Evolutionary conservation across 2,329 filamentous ascomycete genomes (phyloP).

Genomic region (Cryphonectria carpinicola): DNA sequence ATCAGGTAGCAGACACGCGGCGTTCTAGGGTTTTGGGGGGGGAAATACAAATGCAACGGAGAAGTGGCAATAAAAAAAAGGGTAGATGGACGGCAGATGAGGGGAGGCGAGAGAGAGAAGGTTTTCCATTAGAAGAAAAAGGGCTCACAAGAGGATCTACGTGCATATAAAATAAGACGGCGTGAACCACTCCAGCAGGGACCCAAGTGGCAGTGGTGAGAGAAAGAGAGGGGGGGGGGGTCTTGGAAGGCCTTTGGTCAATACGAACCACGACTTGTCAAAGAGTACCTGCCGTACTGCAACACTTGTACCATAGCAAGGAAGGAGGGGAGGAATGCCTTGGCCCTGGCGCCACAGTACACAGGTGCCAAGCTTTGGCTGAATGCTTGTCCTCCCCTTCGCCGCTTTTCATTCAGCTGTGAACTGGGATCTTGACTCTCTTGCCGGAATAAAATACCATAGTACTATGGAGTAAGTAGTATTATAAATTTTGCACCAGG

Average conservation of each 20-base stretch:
- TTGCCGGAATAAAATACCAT: not conserved
- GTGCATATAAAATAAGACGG: slow-evolving; percentile 1
- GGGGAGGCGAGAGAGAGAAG: not conserved
- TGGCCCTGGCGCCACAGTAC: not conserved
- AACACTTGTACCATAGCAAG: not conserved
- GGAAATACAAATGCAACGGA: not conserved
- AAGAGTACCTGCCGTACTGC: not conserved
- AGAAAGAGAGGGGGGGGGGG: too few relatives aligned
- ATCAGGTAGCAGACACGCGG: not conserved
- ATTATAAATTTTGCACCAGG: not conserved
- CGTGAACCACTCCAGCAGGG: not conserved
- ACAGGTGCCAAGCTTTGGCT: not conserved
- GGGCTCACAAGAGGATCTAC: not conserved
- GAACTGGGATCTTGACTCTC: not conserved
- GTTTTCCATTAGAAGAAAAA: not conserved
- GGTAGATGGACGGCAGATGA: not conserved
- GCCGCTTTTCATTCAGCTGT: slow-evolving; percentile 5
- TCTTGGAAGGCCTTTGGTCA: not conserved
- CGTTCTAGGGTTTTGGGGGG: not conserved
- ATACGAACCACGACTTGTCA: not conserved
- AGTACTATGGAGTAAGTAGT: not conserved
- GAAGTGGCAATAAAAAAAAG: not conserved
- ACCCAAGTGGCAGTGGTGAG: too few relatives aligned
- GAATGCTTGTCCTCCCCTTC: not conserved
- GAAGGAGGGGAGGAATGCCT: not conserved